Percentiles rank a stretch among this genome's conserved stretches.
Conservation (phyloP, 2,329 filamentous ascomycete genomes). For the Sarocladiaceae sp. region DNA sequence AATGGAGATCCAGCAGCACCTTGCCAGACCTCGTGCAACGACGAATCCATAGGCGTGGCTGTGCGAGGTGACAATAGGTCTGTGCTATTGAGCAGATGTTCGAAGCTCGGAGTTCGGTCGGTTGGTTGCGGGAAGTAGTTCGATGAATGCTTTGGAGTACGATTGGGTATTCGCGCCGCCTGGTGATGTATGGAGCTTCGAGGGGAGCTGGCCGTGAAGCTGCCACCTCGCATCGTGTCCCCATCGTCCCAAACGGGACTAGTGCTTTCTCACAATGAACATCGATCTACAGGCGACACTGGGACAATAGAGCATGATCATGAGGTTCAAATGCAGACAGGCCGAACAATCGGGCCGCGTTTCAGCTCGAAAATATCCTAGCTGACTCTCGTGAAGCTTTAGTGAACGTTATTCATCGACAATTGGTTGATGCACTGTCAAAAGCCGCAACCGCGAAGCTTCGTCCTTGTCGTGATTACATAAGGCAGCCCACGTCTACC, state of each 20-base stretch:
- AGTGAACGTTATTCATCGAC: background rate
- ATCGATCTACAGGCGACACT: too few relatives aligned
- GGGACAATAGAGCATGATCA: too few relatives aligned
- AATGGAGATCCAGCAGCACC: slow-evolving; percentile 85
- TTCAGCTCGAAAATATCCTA: background rate
- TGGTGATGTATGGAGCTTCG: background rate
- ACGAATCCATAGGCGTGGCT: slow-evolving; percentile 63
- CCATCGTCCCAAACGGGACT: slow-evolving; percentile 3
- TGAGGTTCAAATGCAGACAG: too few relatives aligned
- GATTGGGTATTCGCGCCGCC: background rate
- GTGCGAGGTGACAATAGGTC: too few relatives aligned
- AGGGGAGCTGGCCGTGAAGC: slow-evolving; percentile 4
- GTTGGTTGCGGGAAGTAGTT: background rate
- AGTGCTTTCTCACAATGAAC: background rate
- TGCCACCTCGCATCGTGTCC: slow-evolving; percentile 6
- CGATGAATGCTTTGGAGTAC: too few relatives aligned
- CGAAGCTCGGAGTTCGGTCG: too few relatives aligned
- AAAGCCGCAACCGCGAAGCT: background rate
- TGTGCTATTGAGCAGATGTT: too few relatives aligned
- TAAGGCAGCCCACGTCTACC: background rate
- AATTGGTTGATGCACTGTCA: background rate
- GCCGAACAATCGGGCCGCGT: background rate
- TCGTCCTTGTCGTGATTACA: background rate
- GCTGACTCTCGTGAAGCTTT: too few relatives aligned
- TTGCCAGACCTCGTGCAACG: slow-evolving; percentile 88